A percentile compares a stretch with the other conserved stretches of the same genome.
phyloP scores from a whole-genome alignment of 2,329 filamentous ascomycete genomes.

The Cladophialophora chaetospira region DNA sequence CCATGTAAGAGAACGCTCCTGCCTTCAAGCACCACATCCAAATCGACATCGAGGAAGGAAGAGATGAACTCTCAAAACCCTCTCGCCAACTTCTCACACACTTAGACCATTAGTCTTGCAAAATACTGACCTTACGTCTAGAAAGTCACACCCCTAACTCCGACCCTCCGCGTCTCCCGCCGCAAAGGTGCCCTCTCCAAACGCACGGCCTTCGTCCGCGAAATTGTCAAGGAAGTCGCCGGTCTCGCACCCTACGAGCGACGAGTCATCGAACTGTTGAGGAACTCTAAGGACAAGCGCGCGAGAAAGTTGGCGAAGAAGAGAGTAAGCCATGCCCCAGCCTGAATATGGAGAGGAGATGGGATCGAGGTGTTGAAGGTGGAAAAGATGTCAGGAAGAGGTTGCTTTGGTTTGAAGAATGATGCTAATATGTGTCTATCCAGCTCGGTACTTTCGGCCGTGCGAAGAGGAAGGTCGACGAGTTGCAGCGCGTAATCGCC shows the following conservation, averaged over 20 bases:
- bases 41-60: neutral
- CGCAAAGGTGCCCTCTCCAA: constrained; percentile 97
- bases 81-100: neutral
- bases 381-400: neutral
- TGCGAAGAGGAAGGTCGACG: constrained; percentile 99
- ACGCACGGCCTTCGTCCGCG: constrained; percentile 93
- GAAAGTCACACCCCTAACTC: constrained; percentile 80
- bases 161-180: constrained; percentile 76
- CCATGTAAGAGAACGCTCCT: constrained; percentile 49
- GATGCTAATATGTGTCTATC: constrained; percentile 21
- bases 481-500: constrained; percentile 96
- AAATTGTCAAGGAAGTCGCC: constrained; percentile 97
- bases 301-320: constrained; percentile 36
- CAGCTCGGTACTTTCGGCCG: constrained; percentile 97
- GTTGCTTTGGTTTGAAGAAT: constrained; percentile 27
- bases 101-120: neutral
- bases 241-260: constrained; percentile 96
- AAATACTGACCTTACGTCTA: constrained; percentile 45
- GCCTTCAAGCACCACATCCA: neutral
- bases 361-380: neutral
- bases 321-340: constrained; percentile 43
- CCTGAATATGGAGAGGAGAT: neutral
- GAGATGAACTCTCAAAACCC: neutral
- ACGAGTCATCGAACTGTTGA: constrained; percentile 97
- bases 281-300: constrained; percentile 83